These are phyloP conservation scores for Cardiospermum halicacabum DNA, from an alignment of 345 rosid species.

Conservation along the genomic window DNA sequence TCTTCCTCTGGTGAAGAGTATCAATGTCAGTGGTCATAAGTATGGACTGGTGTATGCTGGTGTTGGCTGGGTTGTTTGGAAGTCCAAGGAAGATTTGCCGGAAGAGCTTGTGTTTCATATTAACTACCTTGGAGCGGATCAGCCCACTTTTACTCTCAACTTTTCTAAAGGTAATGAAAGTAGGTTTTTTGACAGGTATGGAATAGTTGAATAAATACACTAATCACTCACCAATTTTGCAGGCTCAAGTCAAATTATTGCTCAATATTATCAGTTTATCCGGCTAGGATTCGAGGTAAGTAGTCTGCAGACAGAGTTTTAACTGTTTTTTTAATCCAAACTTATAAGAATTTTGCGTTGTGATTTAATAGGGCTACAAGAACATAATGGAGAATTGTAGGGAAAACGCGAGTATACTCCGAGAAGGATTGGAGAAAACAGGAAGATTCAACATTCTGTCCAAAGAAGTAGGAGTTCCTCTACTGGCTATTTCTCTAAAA, in stretches of 20 bases:
- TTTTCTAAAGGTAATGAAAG: slow-evolving; percentile 70
- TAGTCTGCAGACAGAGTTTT: not conserved
- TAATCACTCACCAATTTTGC: slow-evolving; percentile 1
- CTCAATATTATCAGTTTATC: slow-evolving; percentile 47
- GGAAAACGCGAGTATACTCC: slow-evolving; percentile 47
- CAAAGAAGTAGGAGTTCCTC: slow-evolving; percentile 64
- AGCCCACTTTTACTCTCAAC: slow-evolving; percentile 81
- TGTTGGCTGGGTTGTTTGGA: slow-evolving; percentile 78
- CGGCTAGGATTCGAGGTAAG: slow-evolving; percentile 43
- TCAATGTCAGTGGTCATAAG: slow-evolving; percentile 76
- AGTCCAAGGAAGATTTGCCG: slow-evolving; percentile 75
- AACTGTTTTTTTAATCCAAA: too few relatives aligned
- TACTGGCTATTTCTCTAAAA: slow-evolving; percentile 66
- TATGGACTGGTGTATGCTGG: slow-evolving; percentile 85
- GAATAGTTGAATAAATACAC: not conserved
- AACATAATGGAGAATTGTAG: slow-evolving; percentile 62
- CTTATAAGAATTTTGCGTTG: too few relatives aligned
- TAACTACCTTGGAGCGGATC: slow-evolving; percentile 74
- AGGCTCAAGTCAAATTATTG: slow-evolving; percentile 64
- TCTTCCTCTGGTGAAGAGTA: slow-evolving; percentile 69
- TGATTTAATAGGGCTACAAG: slow-evolving; percentile 81
- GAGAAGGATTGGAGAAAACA: slow-evolving; percentile 52
- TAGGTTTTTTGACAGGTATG: not conserved
- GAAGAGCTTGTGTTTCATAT: slow-evolving; percentile 80
- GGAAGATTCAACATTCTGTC: slow-evolving; percentile 59